phyloP scores from a whole-genome alignment of 495 filamentous ascomycete species.

The Penicillium steckii region DNA sequence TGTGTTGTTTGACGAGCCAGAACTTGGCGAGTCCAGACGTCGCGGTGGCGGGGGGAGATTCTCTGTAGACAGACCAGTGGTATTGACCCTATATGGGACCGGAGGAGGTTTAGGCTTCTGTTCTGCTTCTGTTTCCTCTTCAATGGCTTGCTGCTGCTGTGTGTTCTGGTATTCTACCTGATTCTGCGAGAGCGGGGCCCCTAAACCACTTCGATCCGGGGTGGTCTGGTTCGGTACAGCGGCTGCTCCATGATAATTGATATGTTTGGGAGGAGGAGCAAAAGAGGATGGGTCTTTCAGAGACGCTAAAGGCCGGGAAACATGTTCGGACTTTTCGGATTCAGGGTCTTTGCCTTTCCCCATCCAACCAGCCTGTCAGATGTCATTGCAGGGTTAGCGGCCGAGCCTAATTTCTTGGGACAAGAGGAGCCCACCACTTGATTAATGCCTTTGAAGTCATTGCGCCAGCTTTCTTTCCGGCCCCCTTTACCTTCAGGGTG shows the following conservation, averaged over 20 bases:
- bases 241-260: constrained; percentile 52
- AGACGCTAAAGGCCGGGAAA: constrained; percentile 68
- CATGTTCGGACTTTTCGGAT: constrained; percentile 41
- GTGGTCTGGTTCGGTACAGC: constrained; percentile 48
- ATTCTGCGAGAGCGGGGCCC: constrained; percentile 44
- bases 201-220: constrained; percentile 47
- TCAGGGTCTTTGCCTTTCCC: constrained; percentile 50
- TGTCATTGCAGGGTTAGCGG: constrained; percentile 3
- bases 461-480: constrained; percentile 55
- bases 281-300: constrained; percentile 84
- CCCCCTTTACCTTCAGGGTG: constrained; percentile 57
- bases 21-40: constrained; percentile 47
- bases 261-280: constrained; percentile 77
- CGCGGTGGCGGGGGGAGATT: constrained; percentile 71
- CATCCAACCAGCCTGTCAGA: constrained; percentile 30
- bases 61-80: constrained; percentile 66
- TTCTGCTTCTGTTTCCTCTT: constrained; percentile 36
- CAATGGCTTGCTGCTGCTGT: constrained; percentile 34
- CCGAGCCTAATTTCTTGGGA: background rate
- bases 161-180: constrained; percentile 33
- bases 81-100: constrained; percentile 67
- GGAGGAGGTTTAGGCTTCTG: constrained; percentile 53
- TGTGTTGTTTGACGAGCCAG: constrained; percentile 26
- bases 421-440: constrained; percentile 47
- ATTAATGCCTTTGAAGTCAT: constrained; percentile 59